Percentiles rank a stretch among this genome's conserved stretches.
Conservation (phyloP, 2,329 filamentous ascomycete species). For the Tolypocladium amazonense region DNA sequence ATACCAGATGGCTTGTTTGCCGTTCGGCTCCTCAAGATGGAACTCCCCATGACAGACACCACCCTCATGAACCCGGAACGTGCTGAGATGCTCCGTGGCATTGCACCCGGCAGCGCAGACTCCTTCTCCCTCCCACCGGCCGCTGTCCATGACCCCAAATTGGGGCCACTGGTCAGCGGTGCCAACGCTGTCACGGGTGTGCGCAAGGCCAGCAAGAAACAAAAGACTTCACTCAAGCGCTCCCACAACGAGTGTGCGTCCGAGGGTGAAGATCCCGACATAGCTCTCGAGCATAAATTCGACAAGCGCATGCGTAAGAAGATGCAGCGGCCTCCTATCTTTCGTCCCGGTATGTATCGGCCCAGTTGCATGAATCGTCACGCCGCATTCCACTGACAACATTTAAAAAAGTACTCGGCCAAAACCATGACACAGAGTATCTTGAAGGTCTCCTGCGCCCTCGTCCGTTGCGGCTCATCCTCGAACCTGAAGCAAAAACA, state of each 20-base stretch:
- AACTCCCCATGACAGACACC: not conserved
- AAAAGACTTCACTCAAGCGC: not conserved
- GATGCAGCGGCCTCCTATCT: not conserved
- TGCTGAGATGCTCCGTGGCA: conserved; percentile 10
- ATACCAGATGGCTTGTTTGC: not conserved
- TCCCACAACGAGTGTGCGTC: not conserved
- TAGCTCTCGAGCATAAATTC: not conserved
- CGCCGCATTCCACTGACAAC: not conserved
- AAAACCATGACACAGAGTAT: conserved; percentile 4
- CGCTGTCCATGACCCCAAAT: not conserved
- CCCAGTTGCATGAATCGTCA: too few relatives aligned
- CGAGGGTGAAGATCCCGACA: not conserved
- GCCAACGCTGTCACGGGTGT: not conserved
- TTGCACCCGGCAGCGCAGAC: not conserved
- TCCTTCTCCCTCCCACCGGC: not conserved
- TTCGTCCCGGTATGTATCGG: not conserved
- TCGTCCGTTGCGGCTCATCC: conserved; percentile 5
- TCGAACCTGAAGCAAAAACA: conserved; percentile 1
- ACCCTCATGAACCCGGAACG: conserved; percentile 16
- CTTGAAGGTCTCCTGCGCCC: conserved; percentile 6
- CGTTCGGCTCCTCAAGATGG: not conserved
- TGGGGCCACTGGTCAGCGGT: not conserved
- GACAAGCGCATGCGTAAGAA: not conserved
- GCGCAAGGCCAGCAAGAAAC: not conserved
- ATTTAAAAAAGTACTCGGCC: conserved; percentile 1